Percentiles rank a stretch among this genome's conserved stretches.
Conservation (phyloP, 2,329 filamentous ascomycete genomes). For the Ceratocystis ficicola region DNA sequence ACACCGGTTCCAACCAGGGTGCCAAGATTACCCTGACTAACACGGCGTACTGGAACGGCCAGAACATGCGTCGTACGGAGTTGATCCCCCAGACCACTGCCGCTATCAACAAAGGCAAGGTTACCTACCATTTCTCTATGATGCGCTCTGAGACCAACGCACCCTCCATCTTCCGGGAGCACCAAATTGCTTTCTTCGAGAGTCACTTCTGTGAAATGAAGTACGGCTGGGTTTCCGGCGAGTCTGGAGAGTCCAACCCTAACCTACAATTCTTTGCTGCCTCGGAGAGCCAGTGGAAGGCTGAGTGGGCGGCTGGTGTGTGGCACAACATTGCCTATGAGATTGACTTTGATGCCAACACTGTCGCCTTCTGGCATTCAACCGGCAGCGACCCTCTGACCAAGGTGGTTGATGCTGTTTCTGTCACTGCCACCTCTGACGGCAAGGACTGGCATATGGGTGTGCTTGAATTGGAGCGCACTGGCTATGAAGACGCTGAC, state of each 20-base stretch:
- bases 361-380: conserved; percentile 59
- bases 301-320: conserved; percentile 46
- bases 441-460: conserved; percentile 63
- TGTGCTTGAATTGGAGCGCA: conserved; percentile 50
- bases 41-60: conserved; percentile 59
- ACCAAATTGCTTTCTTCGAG: conserved; percentile 54
- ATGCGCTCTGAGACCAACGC: conserved; percentile 47
- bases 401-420: conserved; percentile 48
- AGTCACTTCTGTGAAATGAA: conserved; percentile 66
- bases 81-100: conserved; percentile 58
- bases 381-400: conserved; percentile 46
- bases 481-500: conserved; percentile 39
- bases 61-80: conserved; percentile 61
- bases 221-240: conserved; percentile 47
- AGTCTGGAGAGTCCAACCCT: conserved; percentile 35
- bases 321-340: conserved; percentile 70
- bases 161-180: conserved; percentile 50
- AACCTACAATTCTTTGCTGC: conserved; percentile 54
- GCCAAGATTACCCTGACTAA: conserved; percentile 54
- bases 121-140: conserved; percentile 63
- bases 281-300: conserved; percentile 50
- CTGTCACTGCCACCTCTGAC: conserved; percentile 50
- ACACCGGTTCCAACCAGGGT: conserved; percentile 49
- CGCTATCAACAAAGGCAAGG: conserved; percentile 51
- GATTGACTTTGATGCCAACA: conserved; percentile 51